These are phyloP conservation scores for Fragaria ananassa DNA, from an alignment of 306 rosid species.

Conservation along the genomic window DNA sequence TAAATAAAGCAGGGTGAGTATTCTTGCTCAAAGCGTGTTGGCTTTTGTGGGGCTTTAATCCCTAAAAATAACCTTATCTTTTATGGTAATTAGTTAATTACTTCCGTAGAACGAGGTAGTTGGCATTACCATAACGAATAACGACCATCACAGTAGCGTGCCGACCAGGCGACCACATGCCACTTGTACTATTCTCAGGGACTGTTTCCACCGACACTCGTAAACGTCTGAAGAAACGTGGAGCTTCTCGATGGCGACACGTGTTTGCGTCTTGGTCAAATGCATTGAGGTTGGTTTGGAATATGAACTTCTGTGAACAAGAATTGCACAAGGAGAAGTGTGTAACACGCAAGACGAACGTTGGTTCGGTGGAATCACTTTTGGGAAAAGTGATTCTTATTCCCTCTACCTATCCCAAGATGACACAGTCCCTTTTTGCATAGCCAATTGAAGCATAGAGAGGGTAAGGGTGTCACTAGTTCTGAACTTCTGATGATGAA, in stretches of 20 bases:
- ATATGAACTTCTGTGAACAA: not conserved
- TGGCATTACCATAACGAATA: not conserved
- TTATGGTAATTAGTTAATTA: not conserved
- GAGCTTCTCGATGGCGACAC: rapidly evolving
- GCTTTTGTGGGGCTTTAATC: not conserved
- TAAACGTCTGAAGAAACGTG: not conserved
- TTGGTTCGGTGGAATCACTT: not conserved
- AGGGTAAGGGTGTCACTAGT: not conserved
- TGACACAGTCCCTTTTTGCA: not conserved
- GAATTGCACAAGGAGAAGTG: too few relatives aligned
- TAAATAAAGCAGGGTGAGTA: not conserved
- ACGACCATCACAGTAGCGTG: not conserved
- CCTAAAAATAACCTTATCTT: not conserved
- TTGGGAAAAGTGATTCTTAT: not conserved
- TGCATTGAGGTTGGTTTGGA: not conserved
- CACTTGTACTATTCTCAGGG: not conserved
- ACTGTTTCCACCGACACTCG: not conserved
- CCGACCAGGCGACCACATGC: not conserved
- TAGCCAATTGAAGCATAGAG: not conserved
- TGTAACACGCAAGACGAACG: not conserved
- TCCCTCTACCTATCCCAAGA: not conserved
- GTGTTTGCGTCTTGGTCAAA: not conserved
- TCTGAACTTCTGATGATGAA: not conserved
- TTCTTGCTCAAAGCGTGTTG: not conserved
- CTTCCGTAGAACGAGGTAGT: not conserved